Percentiles rank a stretch among this genome's conserved stretches.
phyloP scores from a whole-genome alignment of 345 rosid species.

The Gossypium ekmanianum region DNA sequence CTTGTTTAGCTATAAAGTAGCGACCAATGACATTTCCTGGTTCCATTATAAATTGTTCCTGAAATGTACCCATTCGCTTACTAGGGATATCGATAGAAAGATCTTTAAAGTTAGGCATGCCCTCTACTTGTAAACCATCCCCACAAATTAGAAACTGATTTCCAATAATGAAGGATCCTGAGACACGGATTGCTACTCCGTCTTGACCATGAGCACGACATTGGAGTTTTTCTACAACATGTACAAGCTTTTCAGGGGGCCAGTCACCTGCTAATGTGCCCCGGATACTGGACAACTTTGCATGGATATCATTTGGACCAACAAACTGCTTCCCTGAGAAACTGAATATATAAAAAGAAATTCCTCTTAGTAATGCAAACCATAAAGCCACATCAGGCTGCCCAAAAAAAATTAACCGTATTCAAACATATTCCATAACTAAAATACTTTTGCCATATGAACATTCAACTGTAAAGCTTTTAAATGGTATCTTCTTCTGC shows the following conservation, averaged over 20 bases:
- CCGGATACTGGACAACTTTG: conserved; percentile 52
- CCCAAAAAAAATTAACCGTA: not conserved
- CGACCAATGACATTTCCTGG: conserved; percentile 57
- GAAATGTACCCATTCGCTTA: conserved; percentile 79
- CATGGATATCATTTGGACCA: conserved; percentile 59
- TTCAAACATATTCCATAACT: not conserved
- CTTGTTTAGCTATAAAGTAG: conserved; percentile 64
- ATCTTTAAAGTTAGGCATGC: conserved; percentile 79
- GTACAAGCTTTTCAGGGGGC: conserved; percentile 79
- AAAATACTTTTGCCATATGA: not conserved
- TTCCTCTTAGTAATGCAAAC: not conserved
- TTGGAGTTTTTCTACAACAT: conserved; percentile 83
- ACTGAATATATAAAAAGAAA: conserved; percentile 30
- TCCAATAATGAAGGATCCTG: conserved; percentile 80
- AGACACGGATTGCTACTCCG: conserved; percentile 72
- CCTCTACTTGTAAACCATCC: conserved; percentile 87
- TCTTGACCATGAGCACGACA: conserved; percentile 62
- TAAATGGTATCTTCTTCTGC: not conserved
- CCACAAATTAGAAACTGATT: conserved; percentile 92
- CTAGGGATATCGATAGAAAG: conserved; percentile 67
- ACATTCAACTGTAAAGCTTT: not conserved
- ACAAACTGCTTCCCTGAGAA: conserved; percentile 47
- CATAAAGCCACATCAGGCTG: not conserved
- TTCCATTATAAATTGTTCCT: conserved; percentile 76
- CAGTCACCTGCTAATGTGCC: conserved; percentile 78